phyloP scores from a whole-genome alignment of 331 rosid species.

The Cydonia oblonga region DNA sequence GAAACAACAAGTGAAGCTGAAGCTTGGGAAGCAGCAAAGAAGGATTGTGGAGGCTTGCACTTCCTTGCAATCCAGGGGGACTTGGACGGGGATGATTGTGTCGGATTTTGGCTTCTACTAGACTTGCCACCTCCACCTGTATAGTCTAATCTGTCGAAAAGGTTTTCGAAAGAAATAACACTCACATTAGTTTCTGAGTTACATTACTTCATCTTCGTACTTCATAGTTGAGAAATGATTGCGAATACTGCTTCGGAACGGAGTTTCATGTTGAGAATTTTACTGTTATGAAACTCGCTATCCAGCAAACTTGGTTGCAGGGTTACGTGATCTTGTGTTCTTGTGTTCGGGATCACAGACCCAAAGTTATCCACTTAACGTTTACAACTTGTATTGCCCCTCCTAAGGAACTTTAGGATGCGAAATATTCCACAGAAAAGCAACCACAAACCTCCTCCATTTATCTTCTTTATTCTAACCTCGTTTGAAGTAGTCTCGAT shows the following conservation, averaged over 20 bases:
- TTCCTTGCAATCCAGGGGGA: slow-evolving; percentile 90
- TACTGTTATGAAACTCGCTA: neutral
- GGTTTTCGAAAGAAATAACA: neutral
- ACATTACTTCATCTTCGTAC: neutral
- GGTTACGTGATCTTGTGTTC: neutral
- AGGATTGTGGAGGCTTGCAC: slow-evolving; percentile 79
- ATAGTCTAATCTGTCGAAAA: slow-evolving; percentile 8
- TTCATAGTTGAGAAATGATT: neutral
- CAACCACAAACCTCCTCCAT: no score
- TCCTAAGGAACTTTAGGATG: neutral
- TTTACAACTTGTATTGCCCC: neutral
- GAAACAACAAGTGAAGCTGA: slow-evolving; percentile 69
- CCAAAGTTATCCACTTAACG: neutral
- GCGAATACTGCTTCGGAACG: neutral
- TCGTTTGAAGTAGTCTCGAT: no score
- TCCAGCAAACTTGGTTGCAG: neutral
- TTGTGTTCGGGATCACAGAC: neutral
- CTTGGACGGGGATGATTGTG: slow-evolving; percentile 68
- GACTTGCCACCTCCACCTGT: slow-evolving; percentile 90
- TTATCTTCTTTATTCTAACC: no score
- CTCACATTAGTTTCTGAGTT: neutral
- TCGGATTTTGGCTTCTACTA: slow-evolving; percentile 81
- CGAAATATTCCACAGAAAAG: no score
- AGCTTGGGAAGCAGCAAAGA: slow-evolving; percentile 97
- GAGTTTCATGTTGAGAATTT: neutral